A percentile compares a stretch with the other conserved stretches of the same genome.
Conservation (phyloP, 2,329 filamentous ascomycete genomes). For the Paracamarosporium sp. region DNA sequence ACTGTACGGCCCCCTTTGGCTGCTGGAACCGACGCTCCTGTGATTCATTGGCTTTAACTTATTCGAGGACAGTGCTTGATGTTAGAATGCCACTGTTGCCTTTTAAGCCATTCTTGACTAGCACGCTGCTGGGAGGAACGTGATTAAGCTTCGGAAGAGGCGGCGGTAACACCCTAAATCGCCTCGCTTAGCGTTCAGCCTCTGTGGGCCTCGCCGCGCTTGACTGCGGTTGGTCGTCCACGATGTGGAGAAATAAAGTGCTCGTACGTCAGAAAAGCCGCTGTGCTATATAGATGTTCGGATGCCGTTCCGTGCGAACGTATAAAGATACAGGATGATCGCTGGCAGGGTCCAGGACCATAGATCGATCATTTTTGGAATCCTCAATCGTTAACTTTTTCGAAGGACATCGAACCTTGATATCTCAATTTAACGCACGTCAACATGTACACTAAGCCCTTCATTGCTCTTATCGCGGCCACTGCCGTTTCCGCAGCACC, state of each 20-base stretch:
- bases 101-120: neutral
- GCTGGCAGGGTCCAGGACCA: neutral
- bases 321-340: neutral
- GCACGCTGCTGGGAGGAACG: neutral
- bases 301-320: neutral
- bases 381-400: neutral
- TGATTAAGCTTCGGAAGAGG: neutral
- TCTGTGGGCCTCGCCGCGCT: neutral
- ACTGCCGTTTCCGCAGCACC: neutral
- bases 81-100: neutral
- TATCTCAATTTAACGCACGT: neutral
- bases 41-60: neutral
- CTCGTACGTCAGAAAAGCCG: neutral
- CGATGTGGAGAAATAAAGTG: constrained; percentile 1
- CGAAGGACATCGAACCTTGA: neutral
- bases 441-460: neutral
- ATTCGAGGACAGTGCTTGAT: neutral
- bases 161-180: neutral
- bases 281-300: neutral
- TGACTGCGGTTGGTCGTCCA: neutral
- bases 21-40: neutral
- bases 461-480: neutral
- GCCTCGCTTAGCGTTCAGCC: neutral
- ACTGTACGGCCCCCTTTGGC: neutral
- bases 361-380: neutral